A percentile compares a stretch with the other conserved stretches of the same genome.
Conservation (phyloP, 2,329 filamentous ascomycete species). For the Botrytis galanthina region DNA sequence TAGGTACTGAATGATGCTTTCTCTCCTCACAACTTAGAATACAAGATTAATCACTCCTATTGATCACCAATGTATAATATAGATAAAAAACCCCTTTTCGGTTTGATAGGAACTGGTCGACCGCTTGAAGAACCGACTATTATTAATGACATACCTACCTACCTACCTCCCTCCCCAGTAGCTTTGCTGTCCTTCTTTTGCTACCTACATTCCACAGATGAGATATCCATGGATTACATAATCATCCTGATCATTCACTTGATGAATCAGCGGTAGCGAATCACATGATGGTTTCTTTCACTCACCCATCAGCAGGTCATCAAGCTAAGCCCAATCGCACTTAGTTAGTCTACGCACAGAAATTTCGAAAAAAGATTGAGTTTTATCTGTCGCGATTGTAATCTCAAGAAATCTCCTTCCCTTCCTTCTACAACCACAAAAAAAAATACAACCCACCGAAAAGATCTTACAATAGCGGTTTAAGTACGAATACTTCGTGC, state of each 20-base stretch:
- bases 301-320: neutral
- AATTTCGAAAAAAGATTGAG: conserved; percentile 23
- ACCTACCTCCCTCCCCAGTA: too few relatives aligned
- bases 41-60: neutral
- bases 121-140: too few relatives aligned
- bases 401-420: conserved; percentile 21
- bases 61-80: too few relatives aligned
- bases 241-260: neutral
- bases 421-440: conserved; percentile 26
- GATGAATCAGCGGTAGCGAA: neutral
- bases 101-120: too few relatives aligned
- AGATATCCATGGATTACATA: neutral
- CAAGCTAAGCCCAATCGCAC: neutral
- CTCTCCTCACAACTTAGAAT: neutral
- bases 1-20: neutral
- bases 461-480: conserved; percentile 33
- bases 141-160: too few relatives aligned
- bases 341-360: conserved; percentile 16
- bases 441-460: conserved; percentile 22
- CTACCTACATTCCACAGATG: neutral
- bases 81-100: too few relatives aligned
- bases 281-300: neutral
- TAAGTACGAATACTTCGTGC: conserved; percentile 38
- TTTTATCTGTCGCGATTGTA: conserved; percentile 25
- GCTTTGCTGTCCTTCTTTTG: too few relatives aligned